Evolutionary conservation across 495 filamentous ascomycete species (phyloP).

Genomic region (Aspergillus wentii): DNA sequence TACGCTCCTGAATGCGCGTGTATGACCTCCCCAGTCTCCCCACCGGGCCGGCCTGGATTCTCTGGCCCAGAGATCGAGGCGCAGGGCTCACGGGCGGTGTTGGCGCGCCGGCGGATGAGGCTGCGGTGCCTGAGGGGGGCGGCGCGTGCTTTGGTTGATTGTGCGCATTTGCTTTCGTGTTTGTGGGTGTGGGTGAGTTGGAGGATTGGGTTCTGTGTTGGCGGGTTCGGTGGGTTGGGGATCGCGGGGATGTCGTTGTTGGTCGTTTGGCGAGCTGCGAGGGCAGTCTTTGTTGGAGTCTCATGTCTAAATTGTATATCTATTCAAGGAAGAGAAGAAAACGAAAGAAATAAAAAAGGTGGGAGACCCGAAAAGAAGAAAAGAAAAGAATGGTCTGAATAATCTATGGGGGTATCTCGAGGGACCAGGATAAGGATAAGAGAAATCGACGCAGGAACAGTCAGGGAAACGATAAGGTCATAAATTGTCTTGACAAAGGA

Average conservation of each 20-base stretch:
- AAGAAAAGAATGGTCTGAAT: neutral
- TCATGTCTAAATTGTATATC: neutral
- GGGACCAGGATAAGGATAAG: no score
- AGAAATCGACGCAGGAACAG: no score
- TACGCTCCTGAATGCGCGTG: slow-evolving; percentile 58
- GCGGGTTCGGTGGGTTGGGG: neutral
- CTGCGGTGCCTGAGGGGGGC: neutral
- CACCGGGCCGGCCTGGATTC: slow-evolving; percentile 50
- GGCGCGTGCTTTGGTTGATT: no score
- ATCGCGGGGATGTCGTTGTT: neutral
- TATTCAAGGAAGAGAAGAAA: neutral
- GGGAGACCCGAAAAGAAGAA: slow-evolving; percentile 2
- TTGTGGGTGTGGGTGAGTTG: neutral
- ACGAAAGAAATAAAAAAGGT: neutral
- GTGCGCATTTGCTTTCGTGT: no score
- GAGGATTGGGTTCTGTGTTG: neutral
- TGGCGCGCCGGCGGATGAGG: slow-evolving; percentile 14
- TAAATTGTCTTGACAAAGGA: no score
- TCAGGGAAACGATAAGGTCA: no score
- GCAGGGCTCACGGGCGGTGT: slow-evolving; percentile 34
- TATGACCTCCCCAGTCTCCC: slow-evolving; percentile 49
- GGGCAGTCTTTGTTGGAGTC: neutral
- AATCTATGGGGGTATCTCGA: no score
- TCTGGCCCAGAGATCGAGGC: slow-evolving; percentile 50
- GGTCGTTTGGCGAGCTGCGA: neutral